phyloP scores from a whole-genome alignment of 2,329 filamentous ascomycete species.

The Pleochaeta shiraiana region DNA sequence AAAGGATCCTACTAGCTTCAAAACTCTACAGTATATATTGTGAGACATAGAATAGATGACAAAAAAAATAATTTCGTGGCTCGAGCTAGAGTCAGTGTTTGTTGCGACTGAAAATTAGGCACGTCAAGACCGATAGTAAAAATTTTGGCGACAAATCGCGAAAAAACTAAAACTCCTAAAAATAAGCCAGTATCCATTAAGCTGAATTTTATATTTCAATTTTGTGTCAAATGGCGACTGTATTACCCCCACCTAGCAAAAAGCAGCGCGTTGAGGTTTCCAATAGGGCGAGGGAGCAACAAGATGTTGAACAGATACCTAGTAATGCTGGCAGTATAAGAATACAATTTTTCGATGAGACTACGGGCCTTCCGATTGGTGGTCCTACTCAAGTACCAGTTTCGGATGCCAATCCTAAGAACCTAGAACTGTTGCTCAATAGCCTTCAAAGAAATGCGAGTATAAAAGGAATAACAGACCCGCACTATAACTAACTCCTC shows the following conservation, averaged over 20 bases:
- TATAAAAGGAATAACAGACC: too few relatives aligned
- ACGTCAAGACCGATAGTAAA: too few relatives aligned
- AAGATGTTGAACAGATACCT: slow-evolving; percentile 47
- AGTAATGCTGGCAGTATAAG: slow-evolving; percentile 55
- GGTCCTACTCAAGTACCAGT: slow-evolving; percentile 45
- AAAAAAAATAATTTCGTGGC: too few relatives aligned
- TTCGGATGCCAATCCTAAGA: slow-evolving; percentile 69
- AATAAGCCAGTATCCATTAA: too few relatives aligned
- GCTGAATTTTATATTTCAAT: not conserved
- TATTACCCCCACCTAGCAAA: slow-evolving; percentile 70
- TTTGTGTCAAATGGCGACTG: slow-evolving; percentile 44
- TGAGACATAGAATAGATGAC: too few relatives aligned
- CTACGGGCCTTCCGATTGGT: slow-evolving; percentile 51
- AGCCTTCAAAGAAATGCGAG: slow-evolving; percentile 52
- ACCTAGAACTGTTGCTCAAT: slow-evolving; percentile 72
- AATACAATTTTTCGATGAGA: slow-evolving; percentile 70
- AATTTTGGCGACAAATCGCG: too few relatives aligned
- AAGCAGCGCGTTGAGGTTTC: slow-evolving; percentile 58
- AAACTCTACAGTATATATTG: too few relatives aligned
- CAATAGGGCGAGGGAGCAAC: slow-evolving; percentile 50
- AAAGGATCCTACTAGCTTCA: too few relatives aligned
- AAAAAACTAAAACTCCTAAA: too few relatives aligned
- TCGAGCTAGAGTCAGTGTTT: too few relatives aligned
- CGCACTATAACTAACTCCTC: slow-evolving; percentile 8
- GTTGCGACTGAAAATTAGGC: too few relatives aligned